Base-by-base conservation (phyloP, 805 yeast genomes). In the Saccharomyces kudriavzevii region DNA sequence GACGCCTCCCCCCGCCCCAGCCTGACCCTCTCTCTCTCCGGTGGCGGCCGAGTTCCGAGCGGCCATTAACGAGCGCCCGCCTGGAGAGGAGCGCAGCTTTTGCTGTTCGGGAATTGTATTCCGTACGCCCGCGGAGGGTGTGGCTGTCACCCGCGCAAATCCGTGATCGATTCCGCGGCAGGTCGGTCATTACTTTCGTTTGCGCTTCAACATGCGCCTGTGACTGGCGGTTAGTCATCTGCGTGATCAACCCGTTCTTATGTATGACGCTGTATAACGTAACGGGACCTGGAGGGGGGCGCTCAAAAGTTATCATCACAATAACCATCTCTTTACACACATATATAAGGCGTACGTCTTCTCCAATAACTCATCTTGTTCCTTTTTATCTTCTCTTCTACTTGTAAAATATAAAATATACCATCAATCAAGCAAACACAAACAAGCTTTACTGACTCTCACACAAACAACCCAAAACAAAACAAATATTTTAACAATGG, bases 401-500 rank as follows among this genome's bases (percentile, higher is more conserved):
- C 9, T 35, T 35, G 11, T 35, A 35, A 17, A 35, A 35, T 17
- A 35, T 17, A 25, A 48, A n/a, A 45, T 48, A 46, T 40, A 28
- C 14, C 35, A 53, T 40, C 55, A 49, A 52, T 22, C 40, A 52
- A 47, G 49, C 53, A 53, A 40, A 53, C 48, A 48, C 27, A 24
- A 40, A 46, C 50, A 45, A 52, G 31, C 51, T 24, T 20, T 50
- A 49, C 47, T 24, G 49, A 52, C 52, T 49, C 53, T 51, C 20
- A 14, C 50, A 52, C 49, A 52, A 47, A 55, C 49, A 61, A 43
- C 35, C 13, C 35, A 48, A n/a, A 49, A n/a, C n/a, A n/a, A 46
- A 50, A 52, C 28, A n/a, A 52, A 48, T 52, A 62, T 62, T 62
- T 35, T 24, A 17, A 35, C 43, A 35, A 35, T 35, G 43, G 43